Base-by-base conservation (phyloP, 2,329 filamentous ascomycete species). In the Leptographium procerum region DNA sequence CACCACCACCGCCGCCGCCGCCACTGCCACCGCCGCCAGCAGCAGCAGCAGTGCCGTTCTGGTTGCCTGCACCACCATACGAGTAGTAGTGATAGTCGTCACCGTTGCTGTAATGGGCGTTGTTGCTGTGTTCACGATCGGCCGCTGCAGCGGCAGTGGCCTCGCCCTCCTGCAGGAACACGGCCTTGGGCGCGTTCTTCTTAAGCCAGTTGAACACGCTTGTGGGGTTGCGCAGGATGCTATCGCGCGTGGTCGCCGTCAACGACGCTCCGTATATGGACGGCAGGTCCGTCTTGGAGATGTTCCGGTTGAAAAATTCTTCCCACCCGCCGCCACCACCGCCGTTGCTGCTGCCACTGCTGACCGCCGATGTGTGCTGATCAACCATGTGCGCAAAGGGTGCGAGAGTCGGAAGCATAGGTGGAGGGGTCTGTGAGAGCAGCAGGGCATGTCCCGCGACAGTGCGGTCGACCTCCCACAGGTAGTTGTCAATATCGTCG, bases 121-220 rank as follows among this genome's bases (percentile, higher is more conserved):
- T 28, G 36, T 55, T 40, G 36, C 24, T 33, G 36, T 55, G n/a
- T 36, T 75, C 71, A 56, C 69, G 71, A 57, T 75, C 75, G 64
- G 69, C 66, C 0, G 57, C 59, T 0, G 54, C 70, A 60, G 61
- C 60, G 19, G 50, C 56, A 1, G 65, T 69, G 33, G 72, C 71
- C 65, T 86, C 84, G 58, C 84, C 82, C 66, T 91, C 88, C 69
- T 95, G 87, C 24, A 95, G 74, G 74, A 95, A 91, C 14, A 63
- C 61, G 54, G 91, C 85, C 70, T 92, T 86, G 3, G 91, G 88
- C 60, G 89, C 86, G 71, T 96, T 81, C 68, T 89, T 85, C 62
- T 89, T 83, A 14, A 99, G 81, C 94, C 94, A 99, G 71, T 95
- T 96, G 74, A 95, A 95, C 3, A 96, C 91, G 60, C 89, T 95